A percentile compares a stretch with the other conserved stretches of the same genome.
These are phyloP conservation scores for Ophiostoma pallidulum DNA, from an alignment of 2,329 filamentous ascomycete genomes.

Conservation along the genomic window DNA sequence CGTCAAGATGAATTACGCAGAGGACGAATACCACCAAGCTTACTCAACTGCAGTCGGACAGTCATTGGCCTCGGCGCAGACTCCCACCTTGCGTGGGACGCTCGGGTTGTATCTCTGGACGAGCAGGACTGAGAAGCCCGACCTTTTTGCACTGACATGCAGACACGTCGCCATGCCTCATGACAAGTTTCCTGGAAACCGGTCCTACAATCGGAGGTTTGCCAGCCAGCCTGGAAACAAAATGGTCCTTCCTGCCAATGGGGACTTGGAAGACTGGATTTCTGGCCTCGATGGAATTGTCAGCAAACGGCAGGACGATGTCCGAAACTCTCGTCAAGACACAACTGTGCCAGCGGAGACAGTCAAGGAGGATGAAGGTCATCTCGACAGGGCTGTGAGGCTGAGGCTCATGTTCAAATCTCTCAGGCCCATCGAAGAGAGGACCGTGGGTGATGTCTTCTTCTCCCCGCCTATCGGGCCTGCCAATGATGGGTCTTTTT, in stretches of 20 bases:
- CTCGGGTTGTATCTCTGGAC: slow-evolving; percentile 5
- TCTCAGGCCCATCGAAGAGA: slow-evolving; percentile 1
- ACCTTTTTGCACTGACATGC: slow-evolving; percentile 2
- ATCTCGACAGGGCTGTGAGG: too few relatives aligned
- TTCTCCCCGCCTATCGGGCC: slow-evolving; percentile 1
- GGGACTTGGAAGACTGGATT: too few relatives aligned
- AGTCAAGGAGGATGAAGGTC: too few relatives aligned
- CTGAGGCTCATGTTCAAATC: too few relatives aligned
- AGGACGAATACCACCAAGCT: not conserved
- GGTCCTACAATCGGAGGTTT: not conserved
- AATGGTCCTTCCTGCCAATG: too few relatives aligned
- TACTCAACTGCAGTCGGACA: slow-evolving; percentile 2
- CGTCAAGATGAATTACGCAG: too few relatives aligned
- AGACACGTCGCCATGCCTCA: slow-evolving; percentile 1
- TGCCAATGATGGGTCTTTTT: too few relatives aligned
- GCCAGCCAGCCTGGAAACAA: not conserved
- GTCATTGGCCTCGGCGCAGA: not conserved
- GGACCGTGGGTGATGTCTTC: slow-evolving; percentile 1
- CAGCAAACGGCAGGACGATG: too few relatives aligned
- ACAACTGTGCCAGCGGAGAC: too few relatives aligned
- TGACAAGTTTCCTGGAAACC: not conserved
- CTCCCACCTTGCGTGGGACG: not conserved
- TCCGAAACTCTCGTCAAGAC: too few relatives aligned
- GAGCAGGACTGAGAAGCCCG: not conserved
- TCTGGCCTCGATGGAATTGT: not conserved